Base-by-base conservation (phyloP, 2,329 filamentous ascomycete genomes). In the Botrytis elliptica region DNA sequence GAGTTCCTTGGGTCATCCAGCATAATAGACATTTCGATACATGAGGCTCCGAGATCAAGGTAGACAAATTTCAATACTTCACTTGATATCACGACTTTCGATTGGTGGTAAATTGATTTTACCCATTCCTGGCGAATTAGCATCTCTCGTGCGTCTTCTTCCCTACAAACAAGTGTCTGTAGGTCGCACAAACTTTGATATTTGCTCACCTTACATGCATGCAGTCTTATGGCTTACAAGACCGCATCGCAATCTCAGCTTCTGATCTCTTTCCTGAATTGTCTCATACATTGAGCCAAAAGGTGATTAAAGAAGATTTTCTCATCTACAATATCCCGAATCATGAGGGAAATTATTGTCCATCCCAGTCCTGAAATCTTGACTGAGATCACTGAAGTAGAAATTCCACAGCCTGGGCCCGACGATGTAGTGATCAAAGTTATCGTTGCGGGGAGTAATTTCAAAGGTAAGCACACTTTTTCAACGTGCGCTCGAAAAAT, bases 361-460 rank as follows among this genome's bases (percentile, higher is more conserved):
- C 73, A 76, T 70, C 73, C 76, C 22, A 73, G 73, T 10, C 72
- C 74, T 18, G 69, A 64, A 4, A 69, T 78, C 29, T 71, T 44
- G 10, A 77, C 76, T 52, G 73, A 75, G 29, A 76, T 79, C n/a
- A 65, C 72, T 33, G 75, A 78, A 57, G 73, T 74, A 14, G 73
- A 75, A 44, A 76, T 78, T 5, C 79, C 78, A 1, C 46, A 42
- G 7, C 77, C 76, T 57, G 73, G 73, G 16, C 73, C 75, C 2
- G 72, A 77, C 55, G 76, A 78, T 52, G 36, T 80, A 3, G 63
- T 80, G 0, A 76, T 80, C 64, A 78, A 79, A 75, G 77, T 80
- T 8, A 68, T 75, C 40, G 76, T 77, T 14, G 77, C 77, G 5
- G 78, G 76, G 6, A 76, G 73, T 16, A 80, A 79, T 71, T 38